Conservation (phyloP, 108 stramenopile genomes). For the Fragilariopsis cylindrus region DNA sequence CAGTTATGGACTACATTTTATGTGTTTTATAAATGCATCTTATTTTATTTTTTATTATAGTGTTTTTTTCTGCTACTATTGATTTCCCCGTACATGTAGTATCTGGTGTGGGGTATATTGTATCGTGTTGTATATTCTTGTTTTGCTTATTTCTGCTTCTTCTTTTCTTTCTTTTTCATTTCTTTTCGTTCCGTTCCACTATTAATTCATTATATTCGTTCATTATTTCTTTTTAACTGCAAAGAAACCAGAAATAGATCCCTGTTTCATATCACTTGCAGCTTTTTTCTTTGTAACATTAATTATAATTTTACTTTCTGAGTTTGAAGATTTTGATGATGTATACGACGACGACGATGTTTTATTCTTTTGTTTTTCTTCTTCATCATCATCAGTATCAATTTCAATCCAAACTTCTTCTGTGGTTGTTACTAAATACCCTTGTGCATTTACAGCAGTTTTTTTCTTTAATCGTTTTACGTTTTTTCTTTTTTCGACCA, state of each 20-base stretch:
- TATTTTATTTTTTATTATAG: too few relatives aligned
- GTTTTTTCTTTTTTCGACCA: conserved; percentile 16
- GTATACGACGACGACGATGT: not conserved
- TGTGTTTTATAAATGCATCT: too few relatives aligned
- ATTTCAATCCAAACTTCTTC: conserved; percentile 60
- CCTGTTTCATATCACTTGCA: conserved; percentile 1
- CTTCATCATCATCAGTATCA: not conserved
- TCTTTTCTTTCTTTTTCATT: too few relatives aligned
- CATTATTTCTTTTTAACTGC: not conserved
- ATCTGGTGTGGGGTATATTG: too few relatives aligned
- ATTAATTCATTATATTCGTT: too few relatives aligned
- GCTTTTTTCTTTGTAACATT: not conserved
- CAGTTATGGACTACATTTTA: too few relatives aligned
- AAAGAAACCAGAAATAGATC: not conserved
- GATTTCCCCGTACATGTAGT: too few relatives aligned
- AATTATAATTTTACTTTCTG: not conserved
- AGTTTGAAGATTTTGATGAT: not conserved
- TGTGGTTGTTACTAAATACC: conserved; percentile 57
- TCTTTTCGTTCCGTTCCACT: too few relatives aligned
- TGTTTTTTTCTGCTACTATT: too few relatives aligned
- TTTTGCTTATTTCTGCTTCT: too few relatives aligned
- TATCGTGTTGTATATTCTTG: too few relatives aligned
- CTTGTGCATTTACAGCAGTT: conserved; percentile 47
- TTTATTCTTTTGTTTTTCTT: not conserved
- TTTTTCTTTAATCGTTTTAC: conserved; percentile 55